Conservation (phyloP, 495 filamentous ascomycete species). For the Penicillium coprophilum region DNA sequence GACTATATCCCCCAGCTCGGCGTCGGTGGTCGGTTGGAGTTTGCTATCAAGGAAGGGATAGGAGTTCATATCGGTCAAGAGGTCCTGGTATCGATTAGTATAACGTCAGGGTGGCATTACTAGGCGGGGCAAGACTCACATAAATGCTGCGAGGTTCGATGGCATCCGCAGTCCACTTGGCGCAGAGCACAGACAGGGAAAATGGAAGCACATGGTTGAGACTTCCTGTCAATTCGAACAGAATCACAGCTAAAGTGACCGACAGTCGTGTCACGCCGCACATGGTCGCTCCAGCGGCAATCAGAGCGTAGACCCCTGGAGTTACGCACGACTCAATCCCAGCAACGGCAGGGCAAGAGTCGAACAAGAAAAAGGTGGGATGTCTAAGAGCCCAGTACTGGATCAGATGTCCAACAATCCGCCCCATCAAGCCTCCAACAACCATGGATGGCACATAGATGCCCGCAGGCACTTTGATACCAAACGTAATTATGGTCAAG, state of each 20-base stretch:
- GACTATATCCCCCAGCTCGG: slow-evolving; percentile 81
- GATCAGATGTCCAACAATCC: slow-evolving; percentile 80
- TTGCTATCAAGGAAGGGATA: slow-evolving; percentile 97
- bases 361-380: slow-evolving; percentile 70
- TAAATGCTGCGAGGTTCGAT: slow-evolving; percentile 95
- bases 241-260: slow-evolving; percentile 90
- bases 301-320: slow-evolving; percentile 91
- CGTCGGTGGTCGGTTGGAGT: slow-evolving; percentile 81
- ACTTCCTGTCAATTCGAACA: slow-evolving; percentile 94
- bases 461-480: slow-evolving; percentile 91
- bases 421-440: slow-evolving; percentile 88
- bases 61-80: slow-evolving; percentile 94
- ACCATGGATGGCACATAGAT: slow-evolving; percentile 99
- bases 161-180: slow-evolving; percentile 97
- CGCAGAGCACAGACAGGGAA: slow-evolving; percentile 84
- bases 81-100: slow-evolving; percentile 55
- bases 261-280: slow-evolving; percentile 94
- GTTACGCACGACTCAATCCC: slow-evolving; percentile 84
- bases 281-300: slow-evolving; percentile 96
- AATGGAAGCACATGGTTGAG: slow-evolving; percentile 94
- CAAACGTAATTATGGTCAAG: slow-evolving; percentile 85
- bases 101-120: not conserved
- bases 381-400: slow-evolving; percentile 78
- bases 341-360: slow-evolving; percentile 64
- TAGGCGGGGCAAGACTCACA: slow-evolving; percentile 41